A percentile compares a stretch with the other conserved stretches of the same genome.
Conservation (phyloP, 2,329 filamentous ascomycete species). For the Neonectria hederae region DNA sequence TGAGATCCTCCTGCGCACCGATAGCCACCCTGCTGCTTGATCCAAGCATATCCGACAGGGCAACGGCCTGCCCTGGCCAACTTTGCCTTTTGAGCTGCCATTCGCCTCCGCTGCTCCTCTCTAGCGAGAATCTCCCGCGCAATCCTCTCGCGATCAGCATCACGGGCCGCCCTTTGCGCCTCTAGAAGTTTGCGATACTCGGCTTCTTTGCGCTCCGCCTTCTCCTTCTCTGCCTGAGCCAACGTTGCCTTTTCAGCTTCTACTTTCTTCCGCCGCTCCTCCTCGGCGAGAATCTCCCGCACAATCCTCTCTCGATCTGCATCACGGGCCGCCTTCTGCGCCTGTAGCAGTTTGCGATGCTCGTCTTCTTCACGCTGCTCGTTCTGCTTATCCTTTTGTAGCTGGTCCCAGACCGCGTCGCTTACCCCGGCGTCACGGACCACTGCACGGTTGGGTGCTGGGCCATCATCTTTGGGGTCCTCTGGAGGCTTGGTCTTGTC, state of each 20-base stretch:
- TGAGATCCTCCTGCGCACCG: conserved; percentile 70
- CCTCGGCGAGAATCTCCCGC: conserved; percentile 39
- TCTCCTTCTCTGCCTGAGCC: conserved; percentile 55
- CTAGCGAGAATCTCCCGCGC: conserved; percentile 35
- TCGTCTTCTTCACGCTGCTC: conserved; percentile 51
- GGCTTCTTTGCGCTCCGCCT: conserved; percentile 49
- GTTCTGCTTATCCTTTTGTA: conserved; percentile 59
- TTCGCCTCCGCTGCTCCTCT: conserved; percentile 49
- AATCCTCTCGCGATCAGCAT: conserved; percentile 49
- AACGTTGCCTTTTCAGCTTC: conserved; percentile 43
- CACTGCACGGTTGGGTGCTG: not conserved
- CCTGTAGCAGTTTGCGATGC: conserved; percentile 47
- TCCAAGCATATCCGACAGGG: conserved; percentile 67
- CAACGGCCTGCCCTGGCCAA: conserved; percentile 66
- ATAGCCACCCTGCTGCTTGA: conserved; percentile 67
- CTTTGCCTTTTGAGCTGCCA: conserved; percentile 56
- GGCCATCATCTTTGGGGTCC: not conserved
- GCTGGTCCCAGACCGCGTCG: conserved; percentile 69
- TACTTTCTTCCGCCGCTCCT: conserved; percentile 50
- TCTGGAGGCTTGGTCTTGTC: conserved; percentile 20
- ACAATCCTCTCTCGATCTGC: conserved; percentile 47
- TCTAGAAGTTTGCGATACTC: conserved; percentile 49
- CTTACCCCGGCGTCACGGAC: conserved; percentile 66
- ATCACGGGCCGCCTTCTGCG: conserved; percentile 43
- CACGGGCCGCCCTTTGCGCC: conserved; percentile 42